phyloP scores from a whole-genome alignment of 208 protist genomes.

The Acanthamoeba healyi region DNA sequence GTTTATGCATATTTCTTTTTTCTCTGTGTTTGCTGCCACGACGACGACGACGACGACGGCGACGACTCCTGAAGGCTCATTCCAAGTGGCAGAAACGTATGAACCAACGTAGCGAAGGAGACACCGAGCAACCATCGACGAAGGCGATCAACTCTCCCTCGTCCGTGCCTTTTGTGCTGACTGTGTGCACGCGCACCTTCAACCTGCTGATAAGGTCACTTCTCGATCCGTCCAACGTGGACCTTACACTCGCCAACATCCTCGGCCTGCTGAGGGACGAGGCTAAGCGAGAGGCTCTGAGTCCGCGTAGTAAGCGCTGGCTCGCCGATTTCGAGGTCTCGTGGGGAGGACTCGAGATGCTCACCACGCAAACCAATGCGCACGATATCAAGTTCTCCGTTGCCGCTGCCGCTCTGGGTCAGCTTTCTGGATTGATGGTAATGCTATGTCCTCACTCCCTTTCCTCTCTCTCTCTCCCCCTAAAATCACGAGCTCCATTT shows the following conservation, averaged over 20 bases:
- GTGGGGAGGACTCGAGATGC: constrained; percentile 19
- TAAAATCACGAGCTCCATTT: too few relatives aligned
- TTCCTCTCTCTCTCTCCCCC: too few relatives aligned
- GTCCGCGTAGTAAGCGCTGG: background rate
- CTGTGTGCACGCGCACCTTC: constrained; percentile 36
- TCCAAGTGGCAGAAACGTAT: background rate
- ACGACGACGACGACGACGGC: too few relatives aligned
- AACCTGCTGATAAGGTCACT: constrained; percentile 15
- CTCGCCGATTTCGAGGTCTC: constrained; percentile 24
- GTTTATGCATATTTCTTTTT: too few relatives aligned
- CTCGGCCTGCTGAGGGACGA: constrained; percentile 30
- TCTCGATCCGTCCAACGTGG: background rate
- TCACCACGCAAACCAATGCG: background rate
- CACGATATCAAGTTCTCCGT: constrained; percentile 46
- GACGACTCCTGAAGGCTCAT: background rate
- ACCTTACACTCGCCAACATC: background rate
- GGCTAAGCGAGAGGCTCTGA: background rate
- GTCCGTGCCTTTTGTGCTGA: constrained; percentile 46
- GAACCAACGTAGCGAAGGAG: background rate
- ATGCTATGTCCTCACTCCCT: background rate
- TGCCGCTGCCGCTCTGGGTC: constrained; percentile 11
- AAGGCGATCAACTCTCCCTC: background rate
- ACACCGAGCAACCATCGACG: background rate
- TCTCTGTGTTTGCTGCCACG: background rate
- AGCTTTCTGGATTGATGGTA: constrained; percentile 68